Evolutionary conservation across 768 basidiomycete genomes (phyloP).

Genomic region (Tremella yokohamensis): DNA sequence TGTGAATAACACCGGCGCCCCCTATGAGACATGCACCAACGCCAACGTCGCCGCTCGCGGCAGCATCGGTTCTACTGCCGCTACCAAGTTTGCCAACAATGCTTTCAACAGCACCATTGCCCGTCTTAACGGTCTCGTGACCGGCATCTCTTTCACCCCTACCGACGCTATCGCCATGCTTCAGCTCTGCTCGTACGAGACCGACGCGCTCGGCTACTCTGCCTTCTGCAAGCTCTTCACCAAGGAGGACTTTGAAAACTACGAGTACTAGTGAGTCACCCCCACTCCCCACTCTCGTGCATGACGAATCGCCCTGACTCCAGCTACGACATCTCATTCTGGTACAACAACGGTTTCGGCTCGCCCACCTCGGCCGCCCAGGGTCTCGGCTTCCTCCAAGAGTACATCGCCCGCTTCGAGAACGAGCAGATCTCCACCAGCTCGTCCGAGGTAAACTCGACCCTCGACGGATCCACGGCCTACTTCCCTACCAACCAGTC

Average conservation of each 20-base stretch:
- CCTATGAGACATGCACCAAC: slow-evolving; percentile 43
- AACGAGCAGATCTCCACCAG: slow-evolving; percentile 27
- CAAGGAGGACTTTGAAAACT: slow-evolving; percentile 45
- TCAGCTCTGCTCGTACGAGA: slow-evolving; percentile 51
- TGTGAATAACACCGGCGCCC: slow-evolving; percentile 46
- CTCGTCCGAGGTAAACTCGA: slow-evolving; percentile 44
- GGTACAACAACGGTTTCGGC: slow-evolving; percentile 45
- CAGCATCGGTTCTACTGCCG: slow-evolving; percentile 33
- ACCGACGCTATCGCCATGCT: slow-evolving; percentile 46
- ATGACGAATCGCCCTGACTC: neutral
- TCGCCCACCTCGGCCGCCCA: slow-evolving; percentile 48
- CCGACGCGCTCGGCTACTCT: slow-evolving; percentile 45
- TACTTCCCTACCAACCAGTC: slow-evolving; percentile 52
- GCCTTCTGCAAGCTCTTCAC: slow-evolving; percentile 52
- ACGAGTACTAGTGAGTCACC: slow-evolving; percentile 32
- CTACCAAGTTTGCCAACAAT: slow-evolving; percentile 22
- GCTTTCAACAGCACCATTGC: slow-evolving; percentile 34
- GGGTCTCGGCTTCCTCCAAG: slow-evolving; percentile 48
- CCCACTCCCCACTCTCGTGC: neutral
- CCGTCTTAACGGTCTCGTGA: slow-evolving; percentile 31
- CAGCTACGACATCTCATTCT: slow-evolving; percentile 32
- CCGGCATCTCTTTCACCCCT: slow-evolving; percentile 31
- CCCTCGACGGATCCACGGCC: slow-evolving; percentile 40
- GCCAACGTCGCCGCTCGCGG: slow-evolving; percentile 29
- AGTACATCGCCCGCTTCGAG: slow-evolving; percentile 48